phyloP scores from a whole-genome alignment of 495 filamentous ascomycete genomes.

The Amphirosellinia nigrospora region DNA sequence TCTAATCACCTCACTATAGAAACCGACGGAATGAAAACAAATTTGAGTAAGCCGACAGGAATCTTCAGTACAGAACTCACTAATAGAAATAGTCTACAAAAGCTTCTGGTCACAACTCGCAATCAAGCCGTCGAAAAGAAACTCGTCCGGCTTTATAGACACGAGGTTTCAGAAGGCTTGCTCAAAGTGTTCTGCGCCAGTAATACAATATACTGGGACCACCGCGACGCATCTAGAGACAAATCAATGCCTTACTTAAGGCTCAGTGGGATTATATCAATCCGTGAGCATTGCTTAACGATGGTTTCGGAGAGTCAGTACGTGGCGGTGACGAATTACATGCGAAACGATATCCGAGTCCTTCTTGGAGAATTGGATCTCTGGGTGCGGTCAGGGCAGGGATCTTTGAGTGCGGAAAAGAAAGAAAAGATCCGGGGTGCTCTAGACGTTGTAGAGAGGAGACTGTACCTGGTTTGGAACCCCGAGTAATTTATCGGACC shows the following conservation, averaged over 20 bases:
- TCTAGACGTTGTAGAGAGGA: slow-evolving; percentile 31
- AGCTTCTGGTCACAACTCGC: slow-evolving; percentile 37
- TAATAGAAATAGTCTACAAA: slow-evolving; percentile 13
- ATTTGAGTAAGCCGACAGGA: slow-evolving; percentile 17
- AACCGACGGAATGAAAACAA: not conserved
- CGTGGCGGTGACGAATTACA: slow-evolving; percentile 38
- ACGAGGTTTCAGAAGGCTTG: slow-evolving; percentile 20
- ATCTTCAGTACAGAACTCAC: not conserved
- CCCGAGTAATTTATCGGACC: not conserved
- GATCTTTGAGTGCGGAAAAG: slow-evolving; percentile 37
- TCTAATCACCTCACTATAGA: not conserved
- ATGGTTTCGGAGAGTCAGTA: slow-evolving; percentile 48
- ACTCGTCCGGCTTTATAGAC: slow-evolving; percentile 35
- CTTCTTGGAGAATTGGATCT: slow-evolving; percentile 43
- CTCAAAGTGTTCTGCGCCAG: slow-evolving; percentile 47
- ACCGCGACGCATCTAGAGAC: slow-evolving; percentile 33
- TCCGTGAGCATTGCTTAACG: slow-evolving; percentile 44
- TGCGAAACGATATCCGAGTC: slow-evolving; percentile 41
- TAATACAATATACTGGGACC: slow-evolving; percentile 45
- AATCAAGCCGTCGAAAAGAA: slow-evolving; percentile 37
- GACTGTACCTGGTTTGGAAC: slow-evolving; percentile 33
- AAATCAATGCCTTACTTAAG: slow-evolving; percentile 36
- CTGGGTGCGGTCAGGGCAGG: slow-evolving; percentile 49
- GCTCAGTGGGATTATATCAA: slow-evolving; percentile 44
- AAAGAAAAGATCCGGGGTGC: slow-evolving; percentile 38